Evolutionary conservation across 2,329 filamentous ascomycete genomes (phyloP).

Genomic region (Macrophomina pseudophaseolina): DNA sequence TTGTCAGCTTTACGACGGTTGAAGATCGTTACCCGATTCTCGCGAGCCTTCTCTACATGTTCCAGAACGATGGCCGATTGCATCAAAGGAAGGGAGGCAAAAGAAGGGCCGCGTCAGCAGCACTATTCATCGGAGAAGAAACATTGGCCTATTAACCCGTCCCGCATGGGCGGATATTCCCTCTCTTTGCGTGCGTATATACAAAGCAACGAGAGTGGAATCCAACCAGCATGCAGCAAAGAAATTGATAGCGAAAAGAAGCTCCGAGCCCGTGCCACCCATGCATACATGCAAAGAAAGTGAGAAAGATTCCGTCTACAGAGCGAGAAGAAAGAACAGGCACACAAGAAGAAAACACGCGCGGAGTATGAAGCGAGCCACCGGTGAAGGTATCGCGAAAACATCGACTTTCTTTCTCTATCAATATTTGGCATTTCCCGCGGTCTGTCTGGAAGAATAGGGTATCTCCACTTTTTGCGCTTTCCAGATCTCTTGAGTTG

Average conservation of each 20-base stretch:
- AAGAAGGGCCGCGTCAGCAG: background rate
- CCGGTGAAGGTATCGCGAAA: constrained; percentile 9
- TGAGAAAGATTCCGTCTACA: background rate
- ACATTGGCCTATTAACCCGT: background rate
- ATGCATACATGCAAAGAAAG: background rate
- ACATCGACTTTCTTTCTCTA: constrained; percentile 9
- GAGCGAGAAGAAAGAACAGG: background rate
- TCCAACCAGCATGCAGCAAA: background rate
- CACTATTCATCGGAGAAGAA: background rate
- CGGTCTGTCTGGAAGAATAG: constrained; percentile 15
- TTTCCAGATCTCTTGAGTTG: background rate
- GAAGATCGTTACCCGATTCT: constrained; percentile 2
- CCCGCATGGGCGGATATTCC: background rate
- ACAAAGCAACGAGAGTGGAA: background rate
- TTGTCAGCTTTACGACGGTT: background rate
- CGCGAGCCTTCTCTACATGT: background rate
- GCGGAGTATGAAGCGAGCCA: constrained; percentile 9
- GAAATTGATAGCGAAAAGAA: background rate
- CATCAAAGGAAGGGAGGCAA: background rate
- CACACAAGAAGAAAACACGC: background rate
- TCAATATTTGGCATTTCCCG: background rate
- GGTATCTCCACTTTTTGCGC: constrained; percentile 15
- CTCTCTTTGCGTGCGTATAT: background rate
- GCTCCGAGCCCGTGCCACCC: background rate
- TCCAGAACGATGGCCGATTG: background rate